Base-by-base conservation (phyloP, 2,329 filamentous ascomycete genomes). In the Hypoxylon sp. region DNA sequence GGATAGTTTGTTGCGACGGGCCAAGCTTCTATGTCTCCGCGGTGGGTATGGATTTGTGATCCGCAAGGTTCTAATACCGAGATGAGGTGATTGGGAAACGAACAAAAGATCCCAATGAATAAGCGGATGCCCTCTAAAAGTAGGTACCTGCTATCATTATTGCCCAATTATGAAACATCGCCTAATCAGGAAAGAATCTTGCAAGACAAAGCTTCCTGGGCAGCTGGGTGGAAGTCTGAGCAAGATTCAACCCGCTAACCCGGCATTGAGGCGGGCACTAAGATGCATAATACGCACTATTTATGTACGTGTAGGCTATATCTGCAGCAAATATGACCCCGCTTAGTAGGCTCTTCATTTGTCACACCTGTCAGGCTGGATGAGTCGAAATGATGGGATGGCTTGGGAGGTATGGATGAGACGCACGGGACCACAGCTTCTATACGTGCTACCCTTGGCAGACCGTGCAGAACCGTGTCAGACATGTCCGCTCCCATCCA, bases 371-470 rank as follows among this genome's bases (percentile, higher is more conserved):
- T 41, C 27, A 54, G 23, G 19, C 56, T 34, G 60, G 27, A 69
- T 66, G 66, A 67, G 60, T 67, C 56, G 53, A 69, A 51, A 39
- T 45, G 27, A 43, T 57, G 48, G 50, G 50, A 46, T 34, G 34
- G 34, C 8, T 37, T n/a, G 25, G 45, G 50, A 21, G 7, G 21
- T 60, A 43, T 53, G 55, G 55, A 46, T 34, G 23, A 27, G 61
- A 57, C 50, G 54, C 53, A 55, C 23, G 43, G 32, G 39, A 39
- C 58, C 47, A 32, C 11, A 29, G 30, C 16, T 47, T 43, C 16
- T 46, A 30, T 50, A 11, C 52, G 53, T 57, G 53, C 30, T 47
- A 34, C 37, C 39, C 54, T 54, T 63, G 47, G 53, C 61, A 45
- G 23, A 41, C 12, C 16, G 23, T 45, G 25, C n/a, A 9, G 29